These are phyloP conservation scores for Cryptosporidium bovis DNA, from an alignment of 169 alveolate species.

Conservation along the genomic window DNA sequence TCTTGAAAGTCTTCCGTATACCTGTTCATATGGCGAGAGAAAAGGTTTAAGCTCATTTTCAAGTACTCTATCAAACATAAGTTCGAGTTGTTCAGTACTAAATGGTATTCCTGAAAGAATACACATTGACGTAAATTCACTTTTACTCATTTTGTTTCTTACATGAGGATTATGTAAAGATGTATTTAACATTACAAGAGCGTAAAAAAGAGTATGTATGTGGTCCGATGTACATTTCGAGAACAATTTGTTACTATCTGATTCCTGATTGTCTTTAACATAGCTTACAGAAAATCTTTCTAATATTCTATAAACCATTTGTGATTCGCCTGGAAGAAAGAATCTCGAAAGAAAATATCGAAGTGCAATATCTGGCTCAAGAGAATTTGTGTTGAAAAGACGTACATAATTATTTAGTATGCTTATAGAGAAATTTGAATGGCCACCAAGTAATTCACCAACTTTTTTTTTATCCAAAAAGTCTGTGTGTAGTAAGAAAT, in stretches of 20 bases:
- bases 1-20: conserved; percentile 63
- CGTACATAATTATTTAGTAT: conserved; percentile 63
- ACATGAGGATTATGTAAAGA: conserved; percentile 66
- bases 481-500: conserved; percentile 59
- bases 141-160: conserved; percentile 52
- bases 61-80: conserved; percentile 60
- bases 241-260: background rate
- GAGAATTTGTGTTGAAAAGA: conserved; percentile 50
- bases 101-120: conserved; percentile 41
- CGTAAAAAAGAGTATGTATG: conserved; percentile 66
- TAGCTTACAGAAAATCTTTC: conserved; percentile 76
- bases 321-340: conserved; percentile 77
- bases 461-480: conserved; percentile 62
- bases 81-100: conserved; percentile 25
- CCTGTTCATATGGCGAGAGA: conserved; percentile 54
- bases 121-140: conserved; percentile 60
- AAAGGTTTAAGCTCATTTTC: conserved; percentile 62
- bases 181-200: conserved; percentile 64
- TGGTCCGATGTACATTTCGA: conserved; percentile 48
- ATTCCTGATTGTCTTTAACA: conserved; percentile 38
- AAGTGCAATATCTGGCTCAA: conserved; percentile 75
- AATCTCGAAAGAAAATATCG: conserved; percentile 62
- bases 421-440: conserved; percentile 52
- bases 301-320: conserved; percentile 74
- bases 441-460: conserved; percentile 67